Evolutionary conservation across 2,329 filamentous ascomycete genomes (phyloP).

Genomic region (Dissoconium aciculare): DNA sequence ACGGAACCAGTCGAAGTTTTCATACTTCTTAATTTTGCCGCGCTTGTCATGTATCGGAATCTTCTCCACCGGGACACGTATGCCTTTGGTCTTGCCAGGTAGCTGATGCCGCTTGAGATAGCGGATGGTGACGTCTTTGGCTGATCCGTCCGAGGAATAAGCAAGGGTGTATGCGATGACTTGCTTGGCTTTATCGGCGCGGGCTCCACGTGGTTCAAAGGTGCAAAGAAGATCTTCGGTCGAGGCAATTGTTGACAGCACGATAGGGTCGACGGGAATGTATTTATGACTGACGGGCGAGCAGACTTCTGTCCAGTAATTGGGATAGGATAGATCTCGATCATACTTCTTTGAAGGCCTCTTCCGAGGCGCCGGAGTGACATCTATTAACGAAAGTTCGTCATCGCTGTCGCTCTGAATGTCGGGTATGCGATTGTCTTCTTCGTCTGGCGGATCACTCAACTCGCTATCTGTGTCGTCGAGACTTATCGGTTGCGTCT

Average conservation of each 20-base stretch:
- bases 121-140: constrained; percentile 85
- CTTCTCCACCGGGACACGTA: constrained; percentile 64
- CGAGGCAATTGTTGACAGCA: constrained; percentile 53
- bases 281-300: constrained; percentile 69
- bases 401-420: constrained; percentile 39
- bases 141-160: constrained; percentile 68
- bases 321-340: constrained; percentile 63
- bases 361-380: constrained; percentile 35
- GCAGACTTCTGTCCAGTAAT: constrained; percentile 85
- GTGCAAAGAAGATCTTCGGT: constrained; percentile 56
- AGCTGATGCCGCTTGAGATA: constrained; percentile 71
- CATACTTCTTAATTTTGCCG: constrained; percentile 62
- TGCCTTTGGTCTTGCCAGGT: constrained; percentile 80
- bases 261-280: constrained; percentile 61
- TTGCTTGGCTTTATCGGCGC: constrained; percentile 75
- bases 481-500: constrained; percentile 29
- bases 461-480: constrained; percentile 36
- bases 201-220: constrained; percentile 69
- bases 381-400: constrained; percentile 45
- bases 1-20: constrained; percentile 80
- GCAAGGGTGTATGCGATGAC: constrained; percentile 81
- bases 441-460: constrained; percentile 27
- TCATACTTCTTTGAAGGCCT: constrained; percentile 44
- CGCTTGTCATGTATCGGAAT: constrained; percentile 62
- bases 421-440: constrained; percentile 20